These are phyloP conservation scores for Camellia sinensis DNA, from an alignment of 148 eudicot species.

Conservation along the genomic window DNA sequence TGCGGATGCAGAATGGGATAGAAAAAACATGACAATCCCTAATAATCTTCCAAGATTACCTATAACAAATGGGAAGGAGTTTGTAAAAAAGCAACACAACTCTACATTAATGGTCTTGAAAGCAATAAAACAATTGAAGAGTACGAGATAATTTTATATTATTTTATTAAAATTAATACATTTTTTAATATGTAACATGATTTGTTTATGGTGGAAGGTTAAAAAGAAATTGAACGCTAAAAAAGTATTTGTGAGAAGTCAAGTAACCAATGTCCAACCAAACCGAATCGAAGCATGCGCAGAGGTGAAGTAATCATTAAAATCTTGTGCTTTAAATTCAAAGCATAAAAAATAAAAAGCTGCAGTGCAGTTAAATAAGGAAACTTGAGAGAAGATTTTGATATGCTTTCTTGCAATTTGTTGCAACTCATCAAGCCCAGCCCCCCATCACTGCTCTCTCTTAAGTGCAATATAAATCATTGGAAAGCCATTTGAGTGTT, in stretches of 20 bases:
- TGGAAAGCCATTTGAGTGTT: too few species aligned
- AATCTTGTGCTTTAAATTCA: background rate
- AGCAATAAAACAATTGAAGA: too few species aligned
- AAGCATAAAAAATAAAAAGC: background rate
- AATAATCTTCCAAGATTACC: too few species aligned
- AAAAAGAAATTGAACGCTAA: background rate
- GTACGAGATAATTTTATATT: too few species aligned
- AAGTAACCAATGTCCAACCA: constrained; percentile 5
- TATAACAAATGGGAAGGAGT: too few species aligned
- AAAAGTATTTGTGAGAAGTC: background rate
- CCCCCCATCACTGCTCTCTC: background rate
- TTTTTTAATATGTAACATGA: background rate
- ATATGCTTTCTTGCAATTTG: background rate
- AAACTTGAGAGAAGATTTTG: background rate
- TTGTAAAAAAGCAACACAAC: too few species aligned
- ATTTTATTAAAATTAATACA: too few species aligned
- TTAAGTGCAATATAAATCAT: background rate
- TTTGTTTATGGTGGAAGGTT: background rate
- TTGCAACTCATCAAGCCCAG: background rate
- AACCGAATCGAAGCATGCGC: background rate
- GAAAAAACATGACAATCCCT: too few species aligned
- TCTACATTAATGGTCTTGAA: too few species aligned
- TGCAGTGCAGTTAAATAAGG: background rate
- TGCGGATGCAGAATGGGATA: too few species aligned
- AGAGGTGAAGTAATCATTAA: constrained; percentile 11